A percentile compares a stretch with the other conserved stretches of the same genome.
Evolutionary conservation across 768 basidiomycete genomes (phyloP).

Genomic region (Lactarius hatsudake): DNA sequence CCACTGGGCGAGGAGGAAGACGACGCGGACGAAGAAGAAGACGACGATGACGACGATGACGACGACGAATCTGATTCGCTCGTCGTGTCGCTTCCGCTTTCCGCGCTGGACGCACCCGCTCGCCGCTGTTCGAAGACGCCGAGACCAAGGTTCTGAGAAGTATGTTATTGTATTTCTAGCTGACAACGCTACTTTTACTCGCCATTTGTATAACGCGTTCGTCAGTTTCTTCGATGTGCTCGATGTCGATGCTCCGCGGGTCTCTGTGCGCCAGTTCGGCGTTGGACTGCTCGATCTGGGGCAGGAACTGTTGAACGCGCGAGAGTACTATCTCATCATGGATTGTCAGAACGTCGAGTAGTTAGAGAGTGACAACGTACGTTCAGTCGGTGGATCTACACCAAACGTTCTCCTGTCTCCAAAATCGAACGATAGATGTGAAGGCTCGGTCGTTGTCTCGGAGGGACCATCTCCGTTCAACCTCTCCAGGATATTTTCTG

Average conservation of each 20-base stretch:
- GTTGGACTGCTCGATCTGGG: conserved; percentile 64
- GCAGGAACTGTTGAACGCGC: conserved; percentile 65
- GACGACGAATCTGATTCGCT: neutral
- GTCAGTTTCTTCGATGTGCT: conserved; percentile 50
- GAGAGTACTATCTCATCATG: conserved; percentile 49
- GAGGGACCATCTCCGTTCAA: conserved; percentile 20
- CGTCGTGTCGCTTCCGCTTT: neutral
- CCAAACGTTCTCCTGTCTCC: conserved; percentile 28
- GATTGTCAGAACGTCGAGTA: neutral
- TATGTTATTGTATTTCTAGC: neutral
- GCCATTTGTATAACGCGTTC: conserved; percentile 67
- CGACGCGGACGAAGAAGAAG: neutral
- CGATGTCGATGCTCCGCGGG: conserved; percentile 66
- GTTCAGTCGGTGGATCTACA: conserved; percentile 28
- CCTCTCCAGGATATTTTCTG: conserved; percentile 27
- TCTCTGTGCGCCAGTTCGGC: conserved; percentile 46
- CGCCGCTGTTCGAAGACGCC: conserved; percentile 31
- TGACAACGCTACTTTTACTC: neutral
- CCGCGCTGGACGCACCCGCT: conserved; percentile 21
- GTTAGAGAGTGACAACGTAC: conserved; percentile 14
- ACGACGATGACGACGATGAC: neutral
- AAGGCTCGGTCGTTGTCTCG: neutral
- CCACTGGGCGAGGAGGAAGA: neutral
- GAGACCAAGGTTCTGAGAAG: conserved; percentile 29
- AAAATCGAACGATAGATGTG: conserved; percentile 27